Percentiles rank a stretch among this genome's conserved stretches.
Evolutionary conservation across 257 asterid genomes (phyloP).

Genomic region (Petunia axillaris): DNA sequence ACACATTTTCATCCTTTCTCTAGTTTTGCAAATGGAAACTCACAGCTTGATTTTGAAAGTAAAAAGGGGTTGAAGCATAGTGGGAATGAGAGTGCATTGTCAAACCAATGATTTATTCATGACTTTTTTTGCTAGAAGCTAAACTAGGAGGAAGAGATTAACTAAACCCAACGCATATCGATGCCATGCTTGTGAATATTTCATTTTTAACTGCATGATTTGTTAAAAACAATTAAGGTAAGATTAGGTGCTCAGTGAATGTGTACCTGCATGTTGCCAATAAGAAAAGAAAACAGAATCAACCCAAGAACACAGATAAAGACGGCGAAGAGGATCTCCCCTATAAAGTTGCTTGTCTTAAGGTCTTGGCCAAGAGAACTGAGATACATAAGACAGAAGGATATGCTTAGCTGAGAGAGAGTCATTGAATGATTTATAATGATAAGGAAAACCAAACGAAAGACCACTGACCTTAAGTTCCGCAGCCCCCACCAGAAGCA

Average conservation of each 20-base stretch:
- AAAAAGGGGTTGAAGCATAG: not conserved
- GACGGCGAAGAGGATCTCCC: constrained; percentile 48
- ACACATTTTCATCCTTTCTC: not conserved
- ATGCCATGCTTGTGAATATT: not conserved
- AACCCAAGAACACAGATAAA: constrained; percentile 46
- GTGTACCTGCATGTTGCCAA: constrained; percentile 50
- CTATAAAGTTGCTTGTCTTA: constrained; percentile 43
- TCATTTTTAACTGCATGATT: not conserved
- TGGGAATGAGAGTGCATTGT: not conserved
- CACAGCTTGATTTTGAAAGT: not conserved
- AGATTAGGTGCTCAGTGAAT: not conserved
- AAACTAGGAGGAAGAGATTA: not conserved
- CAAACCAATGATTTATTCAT: not conserved
- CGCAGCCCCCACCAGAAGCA: constrained; percentile 88
- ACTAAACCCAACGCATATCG: not conserved
- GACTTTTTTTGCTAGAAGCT: not conserved
- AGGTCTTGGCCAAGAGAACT: constrained; percentile 56
- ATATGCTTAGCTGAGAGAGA: not conserved
- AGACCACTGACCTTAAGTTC: constrained; percentile 54
- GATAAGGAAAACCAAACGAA: constrained; percentile 15
- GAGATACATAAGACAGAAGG: constrained; percentile 18
- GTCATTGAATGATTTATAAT: not conserved
- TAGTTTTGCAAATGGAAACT: not conserved
- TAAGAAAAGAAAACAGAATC: constrained; percentile 42
- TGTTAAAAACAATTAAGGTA: not conserved